Evolutionary conservation across 257 asterid species (phyloP), one percentile per base, ranked within the genome.

Genomic region (Scutellaria galericulata): DNA sequence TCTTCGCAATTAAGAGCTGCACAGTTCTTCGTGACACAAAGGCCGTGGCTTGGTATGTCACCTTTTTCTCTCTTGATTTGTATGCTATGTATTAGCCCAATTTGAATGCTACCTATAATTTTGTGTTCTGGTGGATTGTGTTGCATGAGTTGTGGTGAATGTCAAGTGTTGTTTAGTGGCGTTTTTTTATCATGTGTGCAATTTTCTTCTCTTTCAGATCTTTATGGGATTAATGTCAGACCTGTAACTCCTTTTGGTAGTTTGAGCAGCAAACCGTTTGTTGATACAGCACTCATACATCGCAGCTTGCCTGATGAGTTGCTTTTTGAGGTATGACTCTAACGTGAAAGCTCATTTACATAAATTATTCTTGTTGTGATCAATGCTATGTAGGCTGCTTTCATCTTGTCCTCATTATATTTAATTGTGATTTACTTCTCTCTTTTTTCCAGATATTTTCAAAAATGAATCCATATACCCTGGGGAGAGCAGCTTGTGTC

Each of bases 31-130:
- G 87, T 87, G 6, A 90, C 97, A 2, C 88, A 81, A 42, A 86
- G 99, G 83, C 99, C 97, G 18, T 94, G 99, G 99, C 96, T 94
- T 64, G 99, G 99, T 94, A 85, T 64, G 59, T 68, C 57, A 24
- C 54, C 2, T 39, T 27, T n/a, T 45, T 46, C 56, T 42, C 24
- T 13, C 27, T 46, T 22, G 46, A 54, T 48, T 61, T 22, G 37
- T 22, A 12, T 39, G 44, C 59, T 47, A 50, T 57, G 22, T 71
- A 44, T 62, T 39, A 15, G 59, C 24, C 5, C 51, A 10, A 7
- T 51, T 76, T 37, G 5, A 10, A 12, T 9, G 63, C 31, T 22
- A 39, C 63, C 11, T 31, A 7, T 11, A 66, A 20, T 3, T 15
- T 40, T 13, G 24, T 10, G 24, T 27, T 24, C 45, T 11, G 20